Evolutionary conservation across 345 rosid species (phyloP).

Genomic region (Pseudoturritis turrita): DNA sequence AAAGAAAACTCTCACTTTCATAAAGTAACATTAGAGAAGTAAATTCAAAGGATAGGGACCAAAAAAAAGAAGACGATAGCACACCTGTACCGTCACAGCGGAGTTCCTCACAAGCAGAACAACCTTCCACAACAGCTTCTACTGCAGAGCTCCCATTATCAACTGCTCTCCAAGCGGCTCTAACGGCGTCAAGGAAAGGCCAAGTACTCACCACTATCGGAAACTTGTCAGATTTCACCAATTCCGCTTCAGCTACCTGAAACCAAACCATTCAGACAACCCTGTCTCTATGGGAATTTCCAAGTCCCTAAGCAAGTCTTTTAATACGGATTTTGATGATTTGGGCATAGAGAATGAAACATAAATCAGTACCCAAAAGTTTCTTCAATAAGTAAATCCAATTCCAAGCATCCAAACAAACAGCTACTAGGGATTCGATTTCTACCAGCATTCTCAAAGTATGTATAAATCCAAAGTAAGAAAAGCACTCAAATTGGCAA

Average conservation of each 20-base stretch:
- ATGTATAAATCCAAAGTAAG: neutral
- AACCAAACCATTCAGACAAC: neutral
- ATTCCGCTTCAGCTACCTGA: constrained; percentile 40
- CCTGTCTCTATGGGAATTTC: neutral
- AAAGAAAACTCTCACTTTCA: neutral
- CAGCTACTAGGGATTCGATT: neutral
- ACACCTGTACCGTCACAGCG: constrained; percentile 92
- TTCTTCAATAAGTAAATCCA: neutral
- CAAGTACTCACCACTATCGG: constrained; percentile 88
- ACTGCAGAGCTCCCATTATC: constrained; percentile 61
- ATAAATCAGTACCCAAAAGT: neutral
- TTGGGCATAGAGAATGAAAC: neutral
- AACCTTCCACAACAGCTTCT: constrained; percentile 92
- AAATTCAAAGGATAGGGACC: neutral
- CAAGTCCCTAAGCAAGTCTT: neutral
- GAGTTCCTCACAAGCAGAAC: constrained; percentile 85
- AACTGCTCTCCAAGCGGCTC: constrained; percentile 76
- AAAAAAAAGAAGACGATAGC: neutral
- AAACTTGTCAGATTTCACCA: constrained; percentile 36
- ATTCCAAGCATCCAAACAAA: neutral
- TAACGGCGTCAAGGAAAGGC: constrained; percentile 86
- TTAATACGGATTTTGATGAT: neutral
- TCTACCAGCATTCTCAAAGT: neutral
- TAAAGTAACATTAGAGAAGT: neutral
- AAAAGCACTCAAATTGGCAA: constrained; percentile 1